phyloP scores from a whole-genome alignment of 169 alveolate species.

The Plasmodium knowlesi region DNA sequence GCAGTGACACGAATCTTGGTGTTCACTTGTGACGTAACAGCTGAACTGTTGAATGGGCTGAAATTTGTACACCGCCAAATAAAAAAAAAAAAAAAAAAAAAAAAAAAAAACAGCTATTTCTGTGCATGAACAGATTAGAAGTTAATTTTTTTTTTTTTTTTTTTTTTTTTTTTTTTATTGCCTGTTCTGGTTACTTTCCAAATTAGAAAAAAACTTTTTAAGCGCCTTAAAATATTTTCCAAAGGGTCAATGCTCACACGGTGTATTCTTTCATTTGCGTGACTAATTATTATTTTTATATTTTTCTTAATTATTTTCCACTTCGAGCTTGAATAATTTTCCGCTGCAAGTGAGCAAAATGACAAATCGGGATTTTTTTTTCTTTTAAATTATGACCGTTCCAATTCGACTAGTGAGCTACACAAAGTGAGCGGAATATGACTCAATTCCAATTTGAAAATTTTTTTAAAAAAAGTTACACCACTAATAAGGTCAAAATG shows the following conservation, averaged over 20 bases:
- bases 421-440: neutral
- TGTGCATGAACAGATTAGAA: neutral
- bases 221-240: neutral
- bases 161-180: neutral
- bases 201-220: neutral
- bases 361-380: neutral
- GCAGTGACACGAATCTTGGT: neutral
- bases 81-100: neutral
- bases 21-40: neutral
- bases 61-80: neutral
- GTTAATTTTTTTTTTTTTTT: neutral
- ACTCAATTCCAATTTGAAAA: neutral
- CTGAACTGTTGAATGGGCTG: neutral
- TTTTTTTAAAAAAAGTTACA: neutral
- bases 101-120: conserved; percentile 4
- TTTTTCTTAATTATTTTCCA: neutral
- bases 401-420: neutral
- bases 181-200: neutral
- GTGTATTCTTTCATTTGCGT: neutral
- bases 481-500: neutral
- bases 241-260: neutral
- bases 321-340: neutral
- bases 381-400: neutral
- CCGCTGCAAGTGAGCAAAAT: neutral
- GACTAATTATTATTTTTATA: neutral